phyloP scores from a whole-genome alignment of 371 early-diverging fungal genomes.

The Amoeboradix gromovi region DNA sequence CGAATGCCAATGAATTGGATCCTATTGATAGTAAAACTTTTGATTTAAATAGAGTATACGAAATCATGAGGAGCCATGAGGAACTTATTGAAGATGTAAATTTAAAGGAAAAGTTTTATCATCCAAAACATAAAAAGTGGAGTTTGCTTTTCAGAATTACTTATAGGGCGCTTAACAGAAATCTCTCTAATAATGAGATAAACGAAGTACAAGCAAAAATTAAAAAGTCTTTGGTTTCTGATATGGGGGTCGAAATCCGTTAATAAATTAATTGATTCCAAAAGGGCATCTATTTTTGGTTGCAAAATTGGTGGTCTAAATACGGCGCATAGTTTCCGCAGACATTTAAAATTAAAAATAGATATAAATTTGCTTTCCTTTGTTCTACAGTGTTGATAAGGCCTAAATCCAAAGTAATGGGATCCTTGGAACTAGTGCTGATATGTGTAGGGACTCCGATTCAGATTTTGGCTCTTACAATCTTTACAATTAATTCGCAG shows the following conservation, averaged over 20 bases:
- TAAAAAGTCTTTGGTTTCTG: conserved; percentile 25
- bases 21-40: conserved; percentile 12
- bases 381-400: too few species aligned
- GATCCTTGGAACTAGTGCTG: background rate
- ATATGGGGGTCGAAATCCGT: conserved; percentile 44
- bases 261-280: conserved; percentile 6
- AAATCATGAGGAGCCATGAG: conserved; percentile 61
- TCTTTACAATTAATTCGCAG: background rate
- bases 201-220: conserved; percentile 56
- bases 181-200: conserved; percentile 69
- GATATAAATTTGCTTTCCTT: too few species aligned
- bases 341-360: too few species aligned
- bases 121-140: conserved; percentile 44
- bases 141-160: conserved; percentile 72
- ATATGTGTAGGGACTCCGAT: background rate
- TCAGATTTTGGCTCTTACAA: background rate
- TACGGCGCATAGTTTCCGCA: too few species aligned
- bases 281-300: too few species aligned
- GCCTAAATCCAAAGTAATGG: background rate
- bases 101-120: conserved; percentile 53
- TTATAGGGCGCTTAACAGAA: conserved; percentile 44
- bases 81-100: conserved; percentile 68
- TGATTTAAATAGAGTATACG: conserved; percentile 74
- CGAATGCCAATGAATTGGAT: conserved; percentile 5
- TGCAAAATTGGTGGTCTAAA: too few species aligned